A percentile compares a stretch with the other conserved stretches of the same genome.
Conservation (phyloP, 2,329 filamentous ascomycete species). For the Aspergillus ochraceus region DNA sequence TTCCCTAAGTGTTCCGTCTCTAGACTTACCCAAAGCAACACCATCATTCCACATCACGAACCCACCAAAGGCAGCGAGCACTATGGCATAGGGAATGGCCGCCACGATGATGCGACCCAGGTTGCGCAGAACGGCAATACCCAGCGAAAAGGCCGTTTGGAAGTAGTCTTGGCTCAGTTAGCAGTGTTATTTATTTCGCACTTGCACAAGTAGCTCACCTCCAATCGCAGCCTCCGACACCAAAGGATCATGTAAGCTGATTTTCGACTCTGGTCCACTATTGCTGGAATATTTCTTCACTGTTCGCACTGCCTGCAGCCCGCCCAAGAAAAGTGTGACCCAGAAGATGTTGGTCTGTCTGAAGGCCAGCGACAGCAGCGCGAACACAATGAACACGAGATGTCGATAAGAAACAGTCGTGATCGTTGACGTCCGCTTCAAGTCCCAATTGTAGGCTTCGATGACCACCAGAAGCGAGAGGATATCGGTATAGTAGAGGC, state of each 20-base stretch:
- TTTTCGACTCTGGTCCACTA: constrained; percentile 31
- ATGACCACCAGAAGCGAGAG: constrained; percentile 76
- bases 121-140: constrained; percentile 54
- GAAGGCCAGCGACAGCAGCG: constrained; percentile 69
- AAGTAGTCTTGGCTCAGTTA: constrained; percentile 45
- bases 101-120: constrained; percentile 40
- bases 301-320: constrained; percentile 42
- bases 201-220: constrained; percentile 39
- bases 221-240: constrained; percentile 49
- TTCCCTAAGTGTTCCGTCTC: not conserved
- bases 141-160: constrained; percentile 62
- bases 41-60: constrained; percentile 88
- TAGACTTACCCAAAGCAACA: constrained; percentile 74
- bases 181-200: not conserved
- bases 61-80: constrained; percentile 66
- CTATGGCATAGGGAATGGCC: constrained; percentile 55
- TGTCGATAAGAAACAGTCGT: constrained; percentile 24
- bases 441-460: constrained; percentile 59
- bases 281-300: constrained; percentile 30
- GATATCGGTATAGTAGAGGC: constrained; percentile 91
- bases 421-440: constrained; percentile 33
- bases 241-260: constrained; percentile 52
- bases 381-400: constrained; percentile 53
- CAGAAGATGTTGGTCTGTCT: constrained; percentile 97
- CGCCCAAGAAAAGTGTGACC: constrained; percentile 60